Evolutionary conservation across 2,329 filamentous ascomycete genomes (phyloP), one percentile per base, ranked within the genome.

Genomic region (Cercospora canescens): DNA sequence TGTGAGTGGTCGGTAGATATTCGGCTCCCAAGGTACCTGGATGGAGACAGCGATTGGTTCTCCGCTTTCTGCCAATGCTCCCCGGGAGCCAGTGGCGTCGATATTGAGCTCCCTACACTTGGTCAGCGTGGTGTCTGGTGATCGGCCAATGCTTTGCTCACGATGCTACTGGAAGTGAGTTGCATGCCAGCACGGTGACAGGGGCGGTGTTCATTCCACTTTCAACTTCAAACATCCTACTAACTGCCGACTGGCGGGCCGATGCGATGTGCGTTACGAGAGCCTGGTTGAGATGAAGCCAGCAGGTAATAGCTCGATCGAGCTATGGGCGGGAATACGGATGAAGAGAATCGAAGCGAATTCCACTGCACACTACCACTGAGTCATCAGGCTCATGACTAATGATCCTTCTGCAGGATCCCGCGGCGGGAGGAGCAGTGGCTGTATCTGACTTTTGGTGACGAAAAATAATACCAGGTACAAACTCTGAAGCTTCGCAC

Each of bases 1-100:
- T 6, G 45, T 61, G 39, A 34, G 41, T 26, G 34, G 26, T 54
- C 60, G 60, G 60, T 56, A 35, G 32, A 62, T 30, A 28, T 62
- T 62, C 60, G 60, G 60, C 21, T 39, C 30, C 39, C 60, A 45
- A 35, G 60, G 41, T 54, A 55, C 48, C 60, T 35, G 58, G 58
- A 16, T 52, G 6, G 24, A 26, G 2, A 28, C 52, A 35, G 32
- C 32, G 4, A 55, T 55, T 55, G 52, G 52, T 34, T 35, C 16
- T 55, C 32, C 32, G 28, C n/a, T 35, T 32, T 32, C 16, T 41
- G 30, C 35, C 34, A 39, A 24, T 59, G 32, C 35, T 59, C 16
- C 57, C 37, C 35, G 9, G 24, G 34, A 45, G 11, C 24, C 57
- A 30, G 34, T n/a, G 57, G 39, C 56, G 52, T 41, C 34, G 56